Base-by-base conservation (phyloP, 352 stramenopile species). In the Phytophthora ramorum region DNA sequence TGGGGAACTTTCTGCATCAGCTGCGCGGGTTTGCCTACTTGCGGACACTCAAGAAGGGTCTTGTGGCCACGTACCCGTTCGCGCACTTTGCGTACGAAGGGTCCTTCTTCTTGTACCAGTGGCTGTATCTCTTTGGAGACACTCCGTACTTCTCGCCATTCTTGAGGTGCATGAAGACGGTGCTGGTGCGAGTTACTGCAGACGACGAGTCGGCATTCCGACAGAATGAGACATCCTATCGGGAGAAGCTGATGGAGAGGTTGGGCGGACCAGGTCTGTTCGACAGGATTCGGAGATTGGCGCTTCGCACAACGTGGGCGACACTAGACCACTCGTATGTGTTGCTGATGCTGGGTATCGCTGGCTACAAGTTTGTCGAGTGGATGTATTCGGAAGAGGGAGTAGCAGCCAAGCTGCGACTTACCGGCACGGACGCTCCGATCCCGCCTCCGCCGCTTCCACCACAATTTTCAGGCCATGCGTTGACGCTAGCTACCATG, bases 331-430 rank as follows among this genome's bases (percentile, higher is more conserved):
- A 96, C 71, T 96, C 85, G 67, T 92, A 95, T 48, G 78, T 91
- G 50, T 66, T 95, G 45, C 63, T 96, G 14, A 64, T 95, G 22
- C 49, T 93, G 19, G 80, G 85, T 40, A 89, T 96, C 61, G 85
- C 86, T 0, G 75, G 79, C 34, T 96, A 94, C 76, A 96, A 96
- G 58, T 90, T 94, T 45, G 63, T 93, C 41, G 88, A 96, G 63
- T 96, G 88, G 88, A 92, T 96, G 80, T 93, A 96, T 73, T 94
- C 85, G 44, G 88, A 96, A 48, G 86, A 93, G 55, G 86, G 84
- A 14, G 73, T 72, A 9, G 75, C 85, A 0, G 79, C 75, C 20
- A 91, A 89, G 51, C 58, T 90, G 49, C 79, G 76, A 38, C 58
- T 87, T 44, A 91, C 73, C 0, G 75, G 74, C 7, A 75, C 71